These are phyloP conservation scores for Acanthamoeba rhysodes DNA, from an alignment of 208 protist genomes.

Conservation along the genomic window DNA sequence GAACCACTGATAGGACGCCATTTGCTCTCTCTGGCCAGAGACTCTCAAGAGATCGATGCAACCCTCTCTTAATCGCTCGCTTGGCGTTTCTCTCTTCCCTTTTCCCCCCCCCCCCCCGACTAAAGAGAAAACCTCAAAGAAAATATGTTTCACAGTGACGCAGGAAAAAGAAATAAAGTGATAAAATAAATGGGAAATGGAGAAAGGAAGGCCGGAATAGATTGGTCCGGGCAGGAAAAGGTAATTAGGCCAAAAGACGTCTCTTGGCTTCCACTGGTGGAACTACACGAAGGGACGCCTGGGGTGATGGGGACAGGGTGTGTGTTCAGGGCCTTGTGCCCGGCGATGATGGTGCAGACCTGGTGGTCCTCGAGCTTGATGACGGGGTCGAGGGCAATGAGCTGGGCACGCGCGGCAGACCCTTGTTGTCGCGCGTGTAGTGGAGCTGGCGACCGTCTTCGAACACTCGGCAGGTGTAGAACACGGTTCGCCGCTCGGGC, in stretches of 20 bases:
- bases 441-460: not conserved
- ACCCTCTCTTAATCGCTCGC: not conserved
- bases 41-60: not conserved
- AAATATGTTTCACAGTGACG: not conserved
- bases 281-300: no score
- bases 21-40: not conserved
- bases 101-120: not conserved
- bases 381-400: no score
- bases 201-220: no score
- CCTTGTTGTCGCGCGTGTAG: not conserved
- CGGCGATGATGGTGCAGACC: not conserved
- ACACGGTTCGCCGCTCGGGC: not conserved
- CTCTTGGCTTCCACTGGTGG: no score
- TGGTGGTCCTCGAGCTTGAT: not conserved
- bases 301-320: no score
- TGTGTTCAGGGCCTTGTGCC: not conserved
- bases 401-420: not conserved
- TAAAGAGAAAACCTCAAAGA: not conserved
- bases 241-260: no score
- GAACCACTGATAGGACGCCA: slow-evolving; percentile 18
- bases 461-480: not conserved
- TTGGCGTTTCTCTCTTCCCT: not conserved
- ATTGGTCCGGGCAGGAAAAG: no score
- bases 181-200: no score
- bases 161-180: not conserved